phyloP scores from a whole-genome alignment of 2,329 filamentous ascomycete genomes.

The Alternaria metachromatica region DNA sequence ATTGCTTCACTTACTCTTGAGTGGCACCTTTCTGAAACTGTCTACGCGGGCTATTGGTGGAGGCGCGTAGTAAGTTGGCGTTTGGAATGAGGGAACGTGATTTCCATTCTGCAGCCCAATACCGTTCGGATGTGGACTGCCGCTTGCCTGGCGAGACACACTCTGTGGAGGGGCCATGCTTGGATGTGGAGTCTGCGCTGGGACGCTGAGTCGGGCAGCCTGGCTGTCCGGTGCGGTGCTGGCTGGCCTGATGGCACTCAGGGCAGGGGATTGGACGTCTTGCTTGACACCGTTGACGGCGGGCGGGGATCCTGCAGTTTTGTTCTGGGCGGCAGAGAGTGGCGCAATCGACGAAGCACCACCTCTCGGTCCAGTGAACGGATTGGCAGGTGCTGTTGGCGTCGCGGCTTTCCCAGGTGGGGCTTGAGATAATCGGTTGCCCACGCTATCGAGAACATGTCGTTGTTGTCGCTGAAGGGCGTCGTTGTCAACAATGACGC shows the following conservation, averaged over 20 bases:
- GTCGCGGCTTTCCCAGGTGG: constrained; percentile 37
- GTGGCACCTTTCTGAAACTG: constrained; percentile 40
- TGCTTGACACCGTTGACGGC: constrained; percentile 45
- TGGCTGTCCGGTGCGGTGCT: constrained; percentile 45
- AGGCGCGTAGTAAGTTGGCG: constrained; percentile 37
- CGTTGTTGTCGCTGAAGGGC: constrained; percentile 61
- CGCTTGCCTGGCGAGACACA: constrained; percentile 47
- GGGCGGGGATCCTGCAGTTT: constrained; percentile 46
- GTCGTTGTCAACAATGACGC: constrained; percentile 62
- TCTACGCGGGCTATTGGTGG: constrained; percentile 40
- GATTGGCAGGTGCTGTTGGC: constrained; percentile 33
- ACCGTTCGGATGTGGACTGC: constrained; percentile 52
- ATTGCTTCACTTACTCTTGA: constrained; percentile 55
- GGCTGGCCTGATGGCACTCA: constrained; percentile 47
- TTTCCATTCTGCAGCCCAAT: constrained; percentile 31
- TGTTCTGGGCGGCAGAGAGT: constrained; percentile 24
- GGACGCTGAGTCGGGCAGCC: constrained; percentile 35
- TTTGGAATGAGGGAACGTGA: constrained; percentile 39
- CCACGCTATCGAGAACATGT: constrained; percentile 58
- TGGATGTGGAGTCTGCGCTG: constrained; percentile 41
- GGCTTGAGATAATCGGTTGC: constrained; percentile 38
- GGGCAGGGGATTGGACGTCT: constrained; percentile 54
- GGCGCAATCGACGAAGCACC: constrained; percentile 29
- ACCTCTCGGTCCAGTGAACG: constrained; percentile 36
- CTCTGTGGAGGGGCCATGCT: constrained; percentile 50